Evolutionary conservation across 805 yeast species (phyloP), one percentile per base, ranked within the genome.

Genomic region (Starmera dryadoides): DNA sequence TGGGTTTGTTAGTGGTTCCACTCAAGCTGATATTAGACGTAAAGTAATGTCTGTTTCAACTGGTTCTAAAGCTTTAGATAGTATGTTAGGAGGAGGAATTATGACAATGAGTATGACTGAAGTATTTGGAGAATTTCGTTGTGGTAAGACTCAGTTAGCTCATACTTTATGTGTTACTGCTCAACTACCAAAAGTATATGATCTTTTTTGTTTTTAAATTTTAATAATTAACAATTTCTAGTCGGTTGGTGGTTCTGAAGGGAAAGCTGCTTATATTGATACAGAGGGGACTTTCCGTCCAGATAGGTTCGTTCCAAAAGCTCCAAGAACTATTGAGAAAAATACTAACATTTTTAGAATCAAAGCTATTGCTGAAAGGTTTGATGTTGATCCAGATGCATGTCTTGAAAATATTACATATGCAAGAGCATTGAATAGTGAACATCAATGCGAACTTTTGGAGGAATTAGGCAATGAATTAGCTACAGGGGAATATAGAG

Each of bases 251-350:
- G 91, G 91, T 4, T 88, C 81, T 12, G 89, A 81, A 55, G 91
- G 91, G 0, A 83, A 82, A 59, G 86, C 83, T 21, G 81, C 85
- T 9, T 83, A 77, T 50, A 79, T 83, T 42, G 91, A 84, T 52
- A 82, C 91, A 0, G 91, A 84, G 54, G 91, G 91, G 4, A 83
- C 91, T 1, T 83, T 83, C 47, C 70, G 91, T 41, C 91, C 91
- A 2, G 86, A 80, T 43, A 62, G 77, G 49, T 62, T 62, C 37
- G 14, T 11, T 11, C n/a, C 6, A 20, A 11, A 5, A n/a, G 12
- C n/a, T 14, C 23, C n/a, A 15, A 12, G 17, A n/a, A n/a, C n/a
- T n/a, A n/a, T n/a, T n/a, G n/a, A n/a, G n/a, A n/a, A n/a, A n/a
- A n/a, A n/a, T n/a, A n/a, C n/a, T n/a, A n/a, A n/a, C n/a, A n/a